Base-by-base conservation (phyloP, 2,329 filamentous ascomycete genomes). In the Pseudogymnoascus sp. region DNA sequence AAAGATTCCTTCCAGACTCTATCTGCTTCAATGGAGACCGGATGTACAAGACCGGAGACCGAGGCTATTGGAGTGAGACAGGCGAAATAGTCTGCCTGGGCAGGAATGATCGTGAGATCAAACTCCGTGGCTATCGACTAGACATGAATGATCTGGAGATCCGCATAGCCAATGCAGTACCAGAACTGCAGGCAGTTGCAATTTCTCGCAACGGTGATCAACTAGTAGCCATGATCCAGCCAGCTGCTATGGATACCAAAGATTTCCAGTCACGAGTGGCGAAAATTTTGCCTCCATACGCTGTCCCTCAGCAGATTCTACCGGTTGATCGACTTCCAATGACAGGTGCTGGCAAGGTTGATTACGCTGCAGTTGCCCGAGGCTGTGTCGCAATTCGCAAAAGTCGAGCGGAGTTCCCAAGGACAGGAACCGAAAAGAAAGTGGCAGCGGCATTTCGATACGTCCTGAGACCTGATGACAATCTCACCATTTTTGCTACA, bases 21-120 rank as follows among this genome's bases (percentile, higher is more conserved):
- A 66, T 76, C 24, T 60, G 63, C 24, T 59, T 62, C 0, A 33
- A 59, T 4, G 65, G 46, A 2, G 71, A 74, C 62, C 53, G 28
- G 2, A 79, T 77, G 72, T 78, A 78, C 64, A 66, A 69, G 26
- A 81, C 78, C 0, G 79, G 79, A 4, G 79, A 81, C 65, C 62
- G 68, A 1, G 78, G 73, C 3, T 73, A 71, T n/a, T 75, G 75
- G 67, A 71, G 67, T 1, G 60, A 69, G 0, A 70, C 73, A 37
- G 78, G 77, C 0, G 69, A 77, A n/a, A 60, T 81, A 2, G 66
- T 73, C 2, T 74, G 74, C 38, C 64, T 75, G 4, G 76, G 78
- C 1, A 74, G 80, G 2, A 74, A 72, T 2, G 79, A 81, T 68
- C 72, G 75, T 0, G 75, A 79, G 65, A 69, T 77, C 64, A 77